Conservation (phyloP, 495 filamentous ascomycete genomes). For the Usnea hakonensis region DNA sequence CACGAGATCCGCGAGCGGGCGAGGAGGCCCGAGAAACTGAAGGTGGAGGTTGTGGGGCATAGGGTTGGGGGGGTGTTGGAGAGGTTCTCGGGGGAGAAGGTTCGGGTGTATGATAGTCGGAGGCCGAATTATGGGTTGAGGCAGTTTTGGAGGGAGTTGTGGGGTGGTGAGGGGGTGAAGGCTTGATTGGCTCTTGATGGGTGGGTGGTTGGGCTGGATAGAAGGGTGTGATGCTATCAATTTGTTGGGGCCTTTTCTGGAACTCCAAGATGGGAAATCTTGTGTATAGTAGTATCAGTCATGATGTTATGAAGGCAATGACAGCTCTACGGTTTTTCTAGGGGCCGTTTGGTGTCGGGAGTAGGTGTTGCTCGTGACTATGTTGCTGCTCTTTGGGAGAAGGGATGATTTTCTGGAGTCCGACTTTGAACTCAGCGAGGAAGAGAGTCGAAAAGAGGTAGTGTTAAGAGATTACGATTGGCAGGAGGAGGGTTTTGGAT, state of each 20-base stretch:
- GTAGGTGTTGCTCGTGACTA: too few relatives aligned
- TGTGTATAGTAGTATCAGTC: background rate
- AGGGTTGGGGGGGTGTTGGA: constrained; percentile 43
- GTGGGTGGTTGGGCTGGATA: background rate
- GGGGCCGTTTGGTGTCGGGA: too few relatives aligned
- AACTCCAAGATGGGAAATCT: background rate
- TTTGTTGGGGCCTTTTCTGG: background rate
- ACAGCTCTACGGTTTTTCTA: too few relatives aligned
- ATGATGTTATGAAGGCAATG: background rate
- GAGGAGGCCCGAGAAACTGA: constrained; percentile 38
- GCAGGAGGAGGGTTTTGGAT: too few relatives aligned
- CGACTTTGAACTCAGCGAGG: too few relatives aligned
- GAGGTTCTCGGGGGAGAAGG: constrained; percentile 42
- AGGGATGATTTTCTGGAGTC: too few relatives aligned
- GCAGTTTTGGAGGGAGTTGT: constrained; percentile 83
- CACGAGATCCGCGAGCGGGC: constrained; percentile 65
- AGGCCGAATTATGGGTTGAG: constrained; percentile 72
- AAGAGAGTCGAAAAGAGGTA: too few relatives aligned
- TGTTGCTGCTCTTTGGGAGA: too few relatives aligned
- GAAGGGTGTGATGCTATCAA: background rate
- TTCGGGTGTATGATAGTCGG: constrained; percentile 61
- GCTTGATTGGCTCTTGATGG: background rate
- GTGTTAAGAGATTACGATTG: too few relatives aligned
- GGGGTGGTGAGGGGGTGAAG: constrained; percentile 30
- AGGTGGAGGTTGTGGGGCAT: constrained; percentile 30